These are phyloP conservation scores for Pestalotiopsis sp. DNA, from an alignment of 2,329 filamentous ascomycete species.

Conservation along the genomic window DNA sequence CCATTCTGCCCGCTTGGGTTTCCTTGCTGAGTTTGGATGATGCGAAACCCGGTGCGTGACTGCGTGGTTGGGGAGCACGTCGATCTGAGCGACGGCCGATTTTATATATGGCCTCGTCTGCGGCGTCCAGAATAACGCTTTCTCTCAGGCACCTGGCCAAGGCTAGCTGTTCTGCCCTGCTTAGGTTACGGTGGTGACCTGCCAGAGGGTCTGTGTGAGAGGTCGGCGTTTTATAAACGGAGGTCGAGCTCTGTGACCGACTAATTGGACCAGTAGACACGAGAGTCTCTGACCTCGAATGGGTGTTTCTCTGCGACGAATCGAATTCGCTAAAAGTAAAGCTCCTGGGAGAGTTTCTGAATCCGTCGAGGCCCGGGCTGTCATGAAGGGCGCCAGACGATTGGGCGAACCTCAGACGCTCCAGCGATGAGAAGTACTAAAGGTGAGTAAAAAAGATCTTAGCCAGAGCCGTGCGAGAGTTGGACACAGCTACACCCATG, in stretches of 20 bases:
- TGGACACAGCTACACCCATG: not conserved
- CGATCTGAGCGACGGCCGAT: conserved; percentile 39
- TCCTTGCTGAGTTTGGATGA: conserved; percentile 27
- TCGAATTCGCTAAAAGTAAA: conserved; percentile 3
- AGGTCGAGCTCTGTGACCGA: conserved; percentile 13
- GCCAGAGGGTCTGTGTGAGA: conserved; percentile 60
- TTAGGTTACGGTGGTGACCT: conserved; percentile 67
- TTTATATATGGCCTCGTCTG: conserved; percentile 54
- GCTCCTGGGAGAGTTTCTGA: conserved; percentile 8
- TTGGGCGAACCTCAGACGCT: conserved; percentile 60
- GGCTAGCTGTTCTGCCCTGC: conserved; percentile 64
- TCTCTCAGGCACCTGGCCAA: conserved; percentile 53
- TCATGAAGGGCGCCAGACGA: conserved; percentile 33
- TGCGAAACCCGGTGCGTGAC: conserved; percentile 28
- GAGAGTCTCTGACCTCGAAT: not conserved
- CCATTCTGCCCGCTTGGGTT: conserved; percentile 29
- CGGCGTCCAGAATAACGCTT: conserved; percentile 56
- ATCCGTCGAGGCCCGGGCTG: conserved; percentile 6
- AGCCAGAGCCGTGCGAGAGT: conserved; percentile 15
- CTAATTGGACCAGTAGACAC: not conserved
- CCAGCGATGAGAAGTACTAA: conserved; percentile 63
- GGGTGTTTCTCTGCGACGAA: not conserved
- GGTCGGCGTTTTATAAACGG: conserved; percentile 23
- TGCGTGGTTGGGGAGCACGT: conserved; percentile 31
- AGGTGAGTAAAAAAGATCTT: conserved; percentile 16